Base-by-base conservation (phyloP, 2,329 filamentous ascomycete genomes). In the Myriosclerotinia duriaeana region DNA sequence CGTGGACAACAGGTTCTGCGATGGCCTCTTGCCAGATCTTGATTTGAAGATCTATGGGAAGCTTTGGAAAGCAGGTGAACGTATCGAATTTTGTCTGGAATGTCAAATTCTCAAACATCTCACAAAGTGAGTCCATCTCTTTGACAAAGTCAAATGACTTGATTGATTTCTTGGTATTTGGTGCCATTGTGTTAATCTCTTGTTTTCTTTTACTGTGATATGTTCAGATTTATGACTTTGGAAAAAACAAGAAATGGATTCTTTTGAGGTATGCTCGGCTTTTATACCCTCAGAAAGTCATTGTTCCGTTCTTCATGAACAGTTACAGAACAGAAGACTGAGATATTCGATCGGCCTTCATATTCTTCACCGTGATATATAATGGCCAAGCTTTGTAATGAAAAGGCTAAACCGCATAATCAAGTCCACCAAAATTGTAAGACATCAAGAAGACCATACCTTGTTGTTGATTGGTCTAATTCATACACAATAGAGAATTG, bases 11-110 rank as follows among this genome's bases (percentile, higher is more conserved):
- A 15, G 42, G 42, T 3, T 48, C 26, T 15, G 42, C 42, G 26
- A 59, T 59, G 26, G 42, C 42, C 42, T 34, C 26, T 48, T 46
- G 34, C 56, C 56, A 59, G 42, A 59, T 36, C 6, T 22, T 36
- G 12, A 59, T 17, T 36, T 59, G 42, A 46, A 59, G 26, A 48
- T 59, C 56, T 11, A 9, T 2, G 20, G 40, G 20, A 2, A 59
- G 56, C 17, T n/a, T 59, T 15, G 42, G 30, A n/a, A 59, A 59
- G 42, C 11, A 14, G 42, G 11, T 59, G 1, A 48, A 22, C 6
- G 1, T 48, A 5, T 22, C 26, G 2, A 48, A 9, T 20, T 3
- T 48, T 2, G 14, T 26, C 0, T 7, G 6, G 17, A 59, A 9
- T 48, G 17, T 46, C 26, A 48, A 30, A 3, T 36, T 48, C 15